Conservation (phyloP, 179 eudicot species). For the Amaranthus tricolor region DNA sequence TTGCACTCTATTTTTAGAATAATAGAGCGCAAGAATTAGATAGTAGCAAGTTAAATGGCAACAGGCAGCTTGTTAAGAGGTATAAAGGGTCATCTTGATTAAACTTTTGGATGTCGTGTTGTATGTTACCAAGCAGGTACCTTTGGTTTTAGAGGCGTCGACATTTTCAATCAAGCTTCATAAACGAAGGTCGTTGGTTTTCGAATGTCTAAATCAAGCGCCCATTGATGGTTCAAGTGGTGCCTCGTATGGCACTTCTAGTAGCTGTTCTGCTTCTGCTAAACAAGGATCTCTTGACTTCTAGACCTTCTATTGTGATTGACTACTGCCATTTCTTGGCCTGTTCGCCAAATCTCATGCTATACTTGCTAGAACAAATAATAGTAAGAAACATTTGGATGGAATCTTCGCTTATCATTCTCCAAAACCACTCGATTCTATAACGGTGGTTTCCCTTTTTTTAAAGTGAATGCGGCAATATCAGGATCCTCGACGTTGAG, state of each 20-base stretch:
- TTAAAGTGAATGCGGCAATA: not conserved
- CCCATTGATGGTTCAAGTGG: slow-evolving; percentile 93
- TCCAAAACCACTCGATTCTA: not conserved
- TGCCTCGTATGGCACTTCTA: slow-evolving; percentile 66
- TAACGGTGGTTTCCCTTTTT: not conserved
- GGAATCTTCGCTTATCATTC: not conserved
- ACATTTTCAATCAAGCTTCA: slow-evolving; percentile 85
- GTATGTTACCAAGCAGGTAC: slow-evolving; percentile 51
- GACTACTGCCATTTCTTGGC: not conserved
- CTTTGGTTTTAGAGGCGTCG: slow-evolving; percentile 71
- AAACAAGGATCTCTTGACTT: slow-evolving; percentile 62
- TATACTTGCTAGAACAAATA: not conserved
- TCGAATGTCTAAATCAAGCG: slow-evolving; percentile 94
- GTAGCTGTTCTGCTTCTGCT: slow-evolving; percentile 69
- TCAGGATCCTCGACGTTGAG: not conserved
- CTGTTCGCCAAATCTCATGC: not conserved
- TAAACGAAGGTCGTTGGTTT: slow-evolving; percentile 61
- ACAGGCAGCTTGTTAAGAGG: not conserved
- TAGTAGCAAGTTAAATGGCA: not conserved
- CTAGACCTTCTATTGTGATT: slow-evolving; percentile 11
- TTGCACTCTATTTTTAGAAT: too few relatives aligned
- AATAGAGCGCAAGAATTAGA: not conserved
- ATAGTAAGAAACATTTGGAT: not conserved
- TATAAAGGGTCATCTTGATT: not conserved
- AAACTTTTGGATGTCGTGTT: not conserved